Percentiles rank a stretch among this genome's conserved stretches.
phyloP scores from a whole-genome alignment of 2,329 filamentous ascomycete species.

The Metarhizium robertsii region DNA sequence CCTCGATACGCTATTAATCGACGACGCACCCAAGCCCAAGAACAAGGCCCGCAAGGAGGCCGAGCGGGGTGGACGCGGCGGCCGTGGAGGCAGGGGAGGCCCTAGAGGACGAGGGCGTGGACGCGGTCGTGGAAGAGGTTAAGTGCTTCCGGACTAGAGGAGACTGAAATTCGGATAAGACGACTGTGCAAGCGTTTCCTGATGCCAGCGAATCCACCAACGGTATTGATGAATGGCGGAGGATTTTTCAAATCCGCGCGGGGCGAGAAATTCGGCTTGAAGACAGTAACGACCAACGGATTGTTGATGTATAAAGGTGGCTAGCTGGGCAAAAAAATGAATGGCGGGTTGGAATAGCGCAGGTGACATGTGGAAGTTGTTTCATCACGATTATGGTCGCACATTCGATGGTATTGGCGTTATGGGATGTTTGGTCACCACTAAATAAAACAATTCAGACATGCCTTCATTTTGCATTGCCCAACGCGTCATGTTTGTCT shows the following conservation, averaged over 20 bases:
- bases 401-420: constrained; percentile 23
- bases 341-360: background rate
- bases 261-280: background rate
- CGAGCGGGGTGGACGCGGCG: constrained; percentile 46
- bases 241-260: background rate
- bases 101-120: constrained; percentile 33
- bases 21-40: constrained; percentile 97
- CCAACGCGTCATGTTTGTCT: background rate
- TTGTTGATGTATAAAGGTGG: background rate
- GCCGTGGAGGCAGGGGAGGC: constrained; percentile 45
- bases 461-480: background rate
- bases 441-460: background rate
- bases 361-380: constrained; percentile 7
- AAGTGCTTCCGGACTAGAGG: background rate
- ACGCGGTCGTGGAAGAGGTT: constrained; percentile 12
- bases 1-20: constrained; percentile 88
- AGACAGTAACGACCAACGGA: background rate
- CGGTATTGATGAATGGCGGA: background rate
- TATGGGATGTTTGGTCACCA: constrained; percentile 24
- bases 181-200: background rate
- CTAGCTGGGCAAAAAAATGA: background rate
- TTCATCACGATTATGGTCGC: background rate
- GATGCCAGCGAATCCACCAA: background rate
- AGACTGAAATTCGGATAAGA: background rate
- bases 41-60: constrained; percentile 97